These are phyloP conservation scores for Pythium dissotocum DNA, from an alignment of 352 stramenopile genomes.

Conservation along the genomic window DNA sequence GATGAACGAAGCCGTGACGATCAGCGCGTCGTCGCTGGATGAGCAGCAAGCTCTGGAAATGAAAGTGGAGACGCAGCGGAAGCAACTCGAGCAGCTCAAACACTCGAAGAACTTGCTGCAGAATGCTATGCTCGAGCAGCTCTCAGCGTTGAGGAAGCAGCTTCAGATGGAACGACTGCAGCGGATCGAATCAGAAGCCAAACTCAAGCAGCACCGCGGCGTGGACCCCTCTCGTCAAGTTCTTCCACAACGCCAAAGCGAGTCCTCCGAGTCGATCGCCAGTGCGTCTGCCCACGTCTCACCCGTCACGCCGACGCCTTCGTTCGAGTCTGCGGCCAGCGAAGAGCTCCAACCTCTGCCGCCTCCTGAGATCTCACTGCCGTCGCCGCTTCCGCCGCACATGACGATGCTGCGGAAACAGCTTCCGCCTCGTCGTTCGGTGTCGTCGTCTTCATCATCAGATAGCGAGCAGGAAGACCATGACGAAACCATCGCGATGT, in stretches of 20 bases:
- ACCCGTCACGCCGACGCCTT: slow-evolving; percentile 10
- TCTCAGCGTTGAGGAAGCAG: slow-evolving; percentile 75
- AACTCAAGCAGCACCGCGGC: slow-evolving; percentile 45
- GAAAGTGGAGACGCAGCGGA: slow-evolving; percentile 59
- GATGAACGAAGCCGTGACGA: slow-evolving; percentile 85
- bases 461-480: slow-evolving; percentile 5
- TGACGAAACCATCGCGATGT: background rate
- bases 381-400: slow-evolving; percentile 40
- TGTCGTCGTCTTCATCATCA: slow-evolving; percentile 37
- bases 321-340: slow-evolving; percentile 18
- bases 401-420: slow-evolving; percentile 32
- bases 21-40: slow-evolving; percentile 77
- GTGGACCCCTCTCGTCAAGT: background rate
- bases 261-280: background rate
- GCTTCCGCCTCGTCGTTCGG: slow-evolving; percentile 16
- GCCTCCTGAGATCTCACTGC: slow-evolving; percentile 39
- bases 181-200: slow-evolving; percentile 65
- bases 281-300: background rate
- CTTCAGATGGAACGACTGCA: slow-evolving; percentile 69
- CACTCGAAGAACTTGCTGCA: slow-evolving; percentile 74
- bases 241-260: background rate
- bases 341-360: slow-evolving; percentile 51
- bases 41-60: slow-evolving; percentile 70
- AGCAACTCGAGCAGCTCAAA: slow-evolving; percentile 79
- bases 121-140: slow-evolving; percentile 83